A percentile compares a stretch with the other conserved stretches of the same genome.
These are phyloP conservation scores for Kandelia obovata DNA, from an alignment of 345 rosid species.

Conservation along the genomic window DNA sequence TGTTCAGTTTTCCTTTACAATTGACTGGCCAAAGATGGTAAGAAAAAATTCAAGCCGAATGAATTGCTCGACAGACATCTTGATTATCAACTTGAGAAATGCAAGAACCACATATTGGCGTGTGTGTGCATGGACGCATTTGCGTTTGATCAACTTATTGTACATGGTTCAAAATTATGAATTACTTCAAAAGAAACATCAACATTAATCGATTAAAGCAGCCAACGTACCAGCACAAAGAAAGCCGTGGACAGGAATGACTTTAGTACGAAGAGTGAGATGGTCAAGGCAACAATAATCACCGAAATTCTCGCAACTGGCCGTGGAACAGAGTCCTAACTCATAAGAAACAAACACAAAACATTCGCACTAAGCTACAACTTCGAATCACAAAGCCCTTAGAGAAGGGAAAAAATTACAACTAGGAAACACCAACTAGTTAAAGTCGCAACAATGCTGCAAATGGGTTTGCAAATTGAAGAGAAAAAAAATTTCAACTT, in stretches of 20 bases:
- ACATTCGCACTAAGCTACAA: neutral
- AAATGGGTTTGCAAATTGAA: neutral
- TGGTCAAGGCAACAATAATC: slow-evolving; percentile 37
- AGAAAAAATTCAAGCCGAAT: neutral
- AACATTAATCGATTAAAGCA: neutral
- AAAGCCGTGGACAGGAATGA: slow-evolving; percentile 53
- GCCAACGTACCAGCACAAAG: slow-evolving; percentile 65
- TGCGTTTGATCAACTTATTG: neutral
- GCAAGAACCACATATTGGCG: neutral
- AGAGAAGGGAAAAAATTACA: no score
- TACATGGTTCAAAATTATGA: no score
- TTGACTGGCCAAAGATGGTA: neutral
- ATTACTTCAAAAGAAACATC: neutral
- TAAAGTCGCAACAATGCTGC: no score
- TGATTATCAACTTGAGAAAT: neutral
- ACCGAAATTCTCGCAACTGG: slow-evolving; percentile 23
- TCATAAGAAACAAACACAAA: neutral
- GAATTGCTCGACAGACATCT: neutral
- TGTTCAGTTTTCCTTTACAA: neutral
- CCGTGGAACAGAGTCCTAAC: slow-evolving; percentile 26
- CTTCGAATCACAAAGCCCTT: neutral
- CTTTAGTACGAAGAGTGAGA: slow-evolving; percentile 47
- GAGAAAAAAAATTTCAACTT: slow-evolving; percentile 32
- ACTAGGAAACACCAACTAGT: no score
- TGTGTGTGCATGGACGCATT: neutral